These are phyloP conservation scores for Luffa acutangula DNA, from an alignment of 306 rosid genomes.

Conservation along the genomic window DNA sequence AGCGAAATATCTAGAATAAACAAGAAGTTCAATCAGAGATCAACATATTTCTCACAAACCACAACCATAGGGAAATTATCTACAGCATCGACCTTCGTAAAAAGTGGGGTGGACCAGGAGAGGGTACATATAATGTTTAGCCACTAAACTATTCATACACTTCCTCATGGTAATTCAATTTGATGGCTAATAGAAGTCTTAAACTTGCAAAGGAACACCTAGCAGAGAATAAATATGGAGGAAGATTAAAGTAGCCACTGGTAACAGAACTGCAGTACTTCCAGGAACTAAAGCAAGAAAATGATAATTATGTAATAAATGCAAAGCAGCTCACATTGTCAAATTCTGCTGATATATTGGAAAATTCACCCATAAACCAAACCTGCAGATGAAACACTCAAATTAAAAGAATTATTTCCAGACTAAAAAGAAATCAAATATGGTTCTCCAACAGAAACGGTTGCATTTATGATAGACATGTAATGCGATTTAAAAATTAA, in stretches of 20 bases:
- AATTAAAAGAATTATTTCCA: background rate
- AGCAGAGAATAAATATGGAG: background rate
- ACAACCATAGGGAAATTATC: background rate
- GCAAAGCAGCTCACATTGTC: conserved; percentile 53
- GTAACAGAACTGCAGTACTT: background rate
- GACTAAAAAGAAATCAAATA: background rate
- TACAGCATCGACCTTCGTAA: background rate
- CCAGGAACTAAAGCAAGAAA: background rate
- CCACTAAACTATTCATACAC: background rate
- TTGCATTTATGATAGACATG: background rate
- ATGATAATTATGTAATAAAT: background rate
- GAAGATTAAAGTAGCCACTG: background rate
- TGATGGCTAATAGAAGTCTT: background rate
- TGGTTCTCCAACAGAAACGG: background rate
- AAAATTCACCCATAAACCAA: conserved; percentile 86
- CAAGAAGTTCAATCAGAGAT: background rate
- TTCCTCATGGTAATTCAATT: background rate
- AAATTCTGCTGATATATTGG: conserved; percentile 76
- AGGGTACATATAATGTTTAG: background rate
- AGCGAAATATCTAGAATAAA: background rate
- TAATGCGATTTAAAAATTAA: background rate
- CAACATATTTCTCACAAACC: background rate
- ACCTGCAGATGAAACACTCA: conserved; percentile 43
- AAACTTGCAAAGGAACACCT: background rate
- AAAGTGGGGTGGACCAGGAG: background rate